Evolutionary conservation across 345 rosid species (phyloP).

Genomic region (Acer campestre): DNA sequence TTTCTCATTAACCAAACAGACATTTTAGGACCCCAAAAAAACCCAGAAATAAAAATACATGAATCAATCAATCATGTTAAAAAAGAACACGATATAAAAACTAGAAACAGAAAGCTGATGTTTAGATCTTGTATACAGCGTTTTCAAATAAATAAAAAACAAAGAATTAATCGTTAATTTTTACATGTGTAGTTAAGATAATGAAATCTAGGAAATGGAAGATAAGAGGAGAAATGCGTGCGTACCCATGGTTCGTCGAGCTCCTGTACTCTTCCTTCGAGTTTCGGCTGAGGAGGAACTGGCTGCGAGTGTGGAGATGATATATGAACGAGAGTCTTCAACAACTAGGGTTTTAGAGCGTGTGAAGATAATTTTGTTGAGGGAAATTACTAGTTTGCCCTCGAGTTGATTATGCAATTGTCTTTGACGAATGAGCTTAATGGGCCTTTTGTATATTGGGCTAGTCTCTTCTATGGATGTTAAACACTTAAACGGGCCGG

Average conservation of each 20-base stretch:
- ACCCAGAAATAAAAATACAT: background rate
- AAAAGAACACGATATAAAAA: slow-evolving; percentile 16
- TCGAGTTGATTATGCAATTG: background rate
- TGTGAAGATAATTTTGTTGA: background rate
- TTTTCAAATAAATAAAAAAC: background rate
- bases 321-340: background rate
- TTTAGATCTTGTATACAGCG: background rate
- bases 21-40: background rate
- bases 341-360: slow-evolving; percentile 33
- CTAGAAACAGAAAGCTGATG: background rate
- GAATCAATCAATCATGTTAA: background rate
- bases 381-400: slow-evolving; percentile 16
- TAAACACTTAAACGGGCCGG: too few relatives aligned
- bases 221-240: slow-evolving; percentile 20
- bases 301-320: background rate
- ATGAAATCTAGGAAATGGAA: background rate
- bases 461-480: background rate
- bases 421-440: background rate
- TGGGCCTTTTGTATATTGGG: background rate
- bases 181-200: background rate
- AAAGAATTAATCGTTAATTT: background rate
- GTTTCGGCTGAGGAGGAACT: slow-evolving; percentile 24
- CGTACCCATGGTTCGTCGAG: slow-evolving; percentile 41
- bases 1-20: too few relatives aligned
- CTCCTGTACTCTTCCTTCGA: slow-evolving; percentile 16